phyloP scores from a whole-genome alignment of 2,329 filamentous ascomycete species.

The Trichoderma brevicompactum region DNA sequence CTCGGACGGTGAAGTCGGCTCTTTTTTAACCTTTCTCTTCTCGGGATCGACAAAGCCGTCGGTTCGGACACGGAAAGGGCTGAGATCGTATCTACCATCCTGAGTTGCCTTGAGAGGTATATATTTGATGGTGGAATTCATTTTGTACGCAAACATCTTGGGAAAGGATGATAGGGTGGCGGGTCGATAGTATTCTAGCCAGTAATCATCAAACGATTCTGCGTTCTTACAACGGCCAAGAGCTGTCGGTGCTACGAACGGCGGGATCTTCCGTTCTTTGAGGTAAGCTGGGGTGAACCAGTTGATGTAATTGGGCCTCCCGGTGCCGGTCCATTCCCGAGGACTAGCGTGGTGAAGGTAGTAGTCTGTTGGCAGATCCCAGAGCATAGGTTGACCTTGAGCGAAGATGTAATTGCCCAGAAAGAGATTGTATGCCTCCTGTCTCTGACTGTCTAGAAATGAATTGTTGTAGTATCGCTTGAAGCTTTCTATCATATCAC shows the following conservation, averaged over 20 bases:
- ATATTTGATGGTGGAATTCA: conserved; percentile 87
- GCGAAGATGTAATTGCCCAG: conserved; percentile 92
- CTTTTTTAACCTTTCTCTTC: conserved; percentile 68
- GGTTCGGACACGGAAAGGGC: conserved; percentile 81
- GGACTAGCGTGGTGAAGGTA: conserved; percentile 92
- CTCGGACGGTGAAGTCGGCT: conserved; percentile 67
- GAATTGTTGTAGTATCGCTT: conserved; percentile 99
- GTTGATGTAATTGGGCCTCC: conserved; percentile 74
- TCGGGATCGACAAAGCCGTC: conserved; percentile 63
- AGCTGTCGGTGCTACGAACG: conserved; percentile 46
- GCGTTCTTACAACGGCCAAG: conserved; percentile 51
- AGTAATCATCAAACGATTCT: conserved; percentile 85
- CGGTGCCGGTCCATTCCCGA: conserved; percentile 67
- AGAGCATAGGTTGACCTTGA: conserved; percentile 90
- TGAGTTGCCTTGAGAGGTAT: conserved; percentile 75
- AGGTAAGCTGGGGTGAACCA: conserved; percentile 84
- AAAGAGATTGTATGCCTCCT: conserved; percentile 97
- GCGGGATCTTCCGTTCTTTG: conserved; percentile 61
- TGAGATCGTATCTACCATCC: conserved; percentile 78
- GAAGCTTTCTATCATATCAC: conserved; percentile 99
- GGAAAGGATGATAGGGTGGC: conserved; percentile 83
- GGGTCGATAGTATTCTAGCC: conserved; percentile 95
- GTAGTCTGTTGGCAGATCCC: conserved; percentile 94
- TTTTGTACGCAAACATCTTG: conserved; percentile 90
- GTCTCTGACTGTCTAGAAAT: conserved; percentile 94